Base-by-base conservation (phyloP, 768 basidiomycete genomes). In the Cystofilobasidium capitatum region DNA sequence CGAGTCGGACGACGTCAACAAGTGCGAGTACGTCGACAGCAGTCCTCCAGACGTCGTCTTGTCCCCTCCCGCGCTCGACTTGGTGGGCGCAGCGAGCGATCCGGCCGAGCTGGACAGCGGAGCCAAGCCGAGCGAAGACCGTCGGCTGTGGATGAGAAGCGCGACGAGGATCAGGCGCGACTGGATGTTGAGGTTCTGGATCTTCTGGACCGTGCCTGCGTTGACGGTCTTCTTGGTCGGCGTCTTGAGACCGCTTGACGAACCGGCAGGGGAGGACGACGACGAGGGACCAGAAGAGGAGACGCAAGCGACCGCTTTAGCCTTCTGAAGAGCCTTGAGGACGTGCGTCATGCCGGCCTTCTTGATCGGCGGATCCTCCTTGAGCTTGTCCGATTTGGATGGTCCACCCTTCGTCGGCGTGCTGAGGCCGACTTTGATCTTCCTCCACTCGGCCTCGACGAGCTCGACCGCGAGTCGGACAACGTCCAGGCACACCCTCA, bases 161-260 rank as follows among this genome's bases (percentile, higher is more conserved):
- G 76, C 71, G 8, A 77, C 71, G 17, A 78, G 71, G 31, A 77
- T 74, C 70, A 77, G 76, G 44, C 76, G 75, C 22, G 76, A 76
- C 62, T 78, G 77, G 10, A 78, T 64, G 57, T 74, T 75, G 51
- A 78, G 75, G 1, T 74, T 71, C 14, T 74, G 70, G 64, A 78
- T 74, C 71, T 76, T 77, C 58, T 70, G 71, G 44, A 69, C 59
- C 36, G 66, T 69, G 29, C 33, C 42, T 16, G 44, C 40, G 42
- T 35, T 20, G 42, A 49, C 40, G 13, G 58, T n/a, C 33, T 62
- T 62, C 45, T 62, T 62, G 13, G 24, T 31, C 22, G 62, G 62
- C 47, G 62, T 62, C 20, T n/a, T 39, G 8, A 57, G 24, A 24
- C 58, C 44, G 33, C 6, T 29, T 2, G 39, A 36, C 16, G 45